Percentiles rank a stretch among this genome's conserved stretches.
Conservation (phyloP, 2,329 filamentous ascomycete species). For the Curvularia sp. region DNA sequence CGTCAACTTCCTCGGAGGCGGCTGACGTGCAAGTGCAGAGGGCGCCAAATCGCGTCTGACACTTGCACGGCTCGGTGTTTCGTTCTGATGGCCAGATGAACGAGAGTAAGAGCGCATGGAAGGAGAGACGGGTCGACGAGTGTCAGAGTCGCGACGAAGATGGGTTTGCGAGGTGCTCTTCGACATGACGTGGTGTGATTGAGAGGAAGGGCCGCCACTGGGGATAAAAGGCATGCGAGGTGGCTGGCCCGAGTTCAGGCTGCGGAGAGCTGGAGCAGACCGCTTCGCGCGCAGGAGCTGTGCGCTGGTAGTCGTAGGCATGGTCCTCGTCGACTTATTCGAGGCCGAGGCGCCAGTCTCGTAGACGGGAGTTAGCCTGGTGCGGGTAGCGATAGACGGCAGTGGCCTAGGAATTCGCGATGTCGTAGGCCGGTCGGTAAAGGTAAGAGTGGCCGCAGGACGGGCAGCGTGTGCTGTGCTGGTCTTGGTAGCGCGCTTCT, state of each 20-base stretch:
- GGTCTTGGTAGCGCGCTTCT: constrained; percentile 64
- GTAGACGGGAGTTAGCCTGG: constrained; percentile 86
- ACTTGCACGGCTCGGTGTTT: constrained; percentile 58
- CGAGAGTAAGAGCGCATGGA: constrained; percentile 56
- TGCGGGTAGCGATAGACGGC: constrained; percentile 56
- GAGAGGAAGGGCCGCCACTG: constrained; percentile 73
- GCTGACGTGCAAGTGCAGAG: constrained; percentile 59
- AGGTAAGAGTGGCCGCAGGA: constrained; percentile 84
- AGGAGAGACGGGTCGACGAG: constrained; percentile 57
- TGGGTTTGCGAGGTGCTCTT: constrained; percentile 74
- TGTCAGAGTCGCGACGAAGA: constrained; percentile 83
- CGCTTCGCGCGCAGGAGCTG: constrained; percentile 66
- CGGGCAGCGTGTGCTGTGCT: constrained; percentile 73
- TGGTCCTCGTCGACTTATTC: constrained; percentile 62
- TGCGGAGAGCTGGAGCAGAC: constrained; percentile 66
- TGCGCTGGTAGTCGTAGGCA: constrained; percentile 61
- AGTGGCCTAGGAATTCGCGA: constrained; percentile 84
- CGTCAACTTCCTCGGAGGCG: constrained; percentile 60
- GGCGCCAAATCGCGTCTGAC: constrained; percentile 57
- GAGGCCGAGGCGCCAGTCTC: constrained; percentile 79
- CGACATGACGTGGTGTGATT: constrained; percentile 78
- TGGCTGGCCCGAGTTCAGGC: constrained; percentile 58
- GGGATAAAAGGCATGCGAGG: constrained; percentile 80
- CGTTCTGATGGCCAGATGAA: constrained; percentile 58
- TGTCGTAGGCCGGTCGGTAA: constrained; percentile 73